These are phyloP conservation scores for Aspergillus leporis DNA, from an alignment of 495 filamentous ascomycete genomes.

Conservation along the genomic window DNA sequence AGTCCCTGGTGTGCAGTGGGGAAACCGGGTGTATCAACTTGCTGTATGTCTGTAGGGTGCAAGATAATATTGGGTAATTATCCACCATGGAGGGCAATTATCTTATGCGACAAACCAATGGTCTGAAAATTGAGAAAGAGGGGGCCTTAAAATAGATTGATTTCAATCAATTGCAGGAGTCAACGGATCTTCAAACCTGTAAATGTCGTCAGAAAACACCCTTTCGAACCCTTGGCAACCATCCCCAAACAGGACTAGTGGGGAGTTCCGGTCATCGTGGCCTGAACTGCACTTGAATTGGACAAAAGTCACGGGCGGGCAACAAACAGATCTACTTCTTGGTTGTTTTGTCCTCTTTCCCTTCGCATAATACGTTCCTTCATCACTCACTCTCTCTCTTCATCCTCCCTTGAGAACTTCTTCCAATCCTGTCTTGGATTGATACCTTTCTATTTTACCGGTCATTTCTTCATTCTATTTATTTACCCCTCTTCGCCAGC, in stretches of 20 bases:
- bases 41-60: background rate
- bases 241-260: conserved; percentile 34
- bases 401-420: background rate
- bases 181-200: conserved; percentile 1
- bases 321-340: background rate
- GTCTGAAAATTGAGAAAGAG: background rate
- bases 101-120: background rate
- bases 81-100: too few species aligned
- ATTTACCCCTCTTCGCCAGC: conserved; percentile 2
- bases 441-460: background rate
- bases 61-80: too few species aligned
- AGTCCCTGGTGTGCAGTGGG: conserved; percentile 2
- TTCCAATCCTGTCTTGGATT: background rate
- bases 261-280: conserved; percentile 44
- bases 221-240: conserved; percentile 7
- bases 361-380: background rate
- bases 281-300: conserved; percentile 32
- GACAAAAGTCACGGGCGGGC: conserved; percentile 18
- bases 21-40: background rate
- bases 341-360: conserved; percentile 7
- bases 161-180: background rate
- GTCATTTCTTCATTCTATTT: conserved; percentile 1
- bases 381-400: conserved; percentile 3
- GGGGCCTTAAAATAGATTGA: background rate
- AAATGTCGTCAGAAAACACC: conserved; percentile 1